Conservation (phyloP, 2,329 filamentous ascomycete species). For the Colletotrichum siamense region DNA sequence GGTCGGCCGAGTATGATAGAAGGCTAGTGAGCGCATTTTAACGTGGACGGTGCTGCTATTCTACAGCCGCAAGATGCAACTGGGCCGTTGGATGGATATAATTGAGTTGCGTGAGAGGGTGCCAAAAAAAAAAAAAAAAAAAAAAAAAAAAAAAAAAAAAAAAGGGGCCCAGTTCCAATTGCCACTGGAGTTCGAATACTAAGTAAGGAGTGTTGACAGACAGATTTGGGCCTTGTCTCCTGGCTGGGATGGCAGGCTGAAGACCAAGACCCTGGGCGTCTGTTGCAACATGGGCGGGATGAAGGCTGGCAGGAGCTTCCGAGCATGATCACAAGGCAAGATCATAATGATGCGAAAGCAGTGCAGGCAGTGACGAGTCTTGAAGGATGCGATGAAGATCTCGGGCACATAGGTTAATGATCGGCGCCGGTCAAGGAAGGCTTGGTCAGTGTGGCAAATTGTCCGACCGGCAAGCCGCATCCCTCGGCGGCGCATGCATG, state of each 20-base stretch:
- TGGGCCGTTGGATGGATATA: background rate
- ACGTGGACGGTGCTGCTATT: background rate
- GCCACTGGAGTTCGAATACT: background rate
- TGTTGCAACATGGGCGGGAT: background rate
- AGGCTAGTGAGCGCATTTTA: background rate
- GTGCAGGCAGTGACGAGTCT: constrained; percentile 1
- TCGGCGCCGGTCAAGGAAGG: constrained; percentile 5
- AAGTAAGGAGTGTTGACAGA: background rate
- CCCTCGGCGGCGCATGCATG: background rate
- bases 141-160: background rate
- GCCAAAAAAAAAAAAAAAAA: background rate
- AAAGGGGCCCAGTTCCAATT: background rate
- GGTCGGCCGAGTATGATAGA: background rate
- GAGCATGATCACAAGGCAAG: constrained; percentile 3
- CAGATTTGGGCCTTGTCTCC: background rate
- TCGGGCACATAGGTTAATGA: constrained; percentile 7
- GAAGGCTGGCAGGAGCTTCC: background rate
- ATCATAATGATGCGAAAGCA: constrained; percentile 7
- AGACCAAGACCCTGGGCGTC: background rate
- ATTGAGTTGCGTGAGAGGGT: background rate
- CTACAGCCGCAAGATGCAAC: background rate
- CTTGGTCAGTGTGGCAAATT: constrained; percentile 2
- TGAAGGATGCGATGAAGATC: constrained; percentile 5
- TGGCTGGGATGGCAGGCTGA: background rate
- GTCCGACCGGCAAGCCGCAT: background rate